phyloP scores from a whole-genome alignment of 139 green algal genomes.

The Monoraphidium neglectum region DNA sequence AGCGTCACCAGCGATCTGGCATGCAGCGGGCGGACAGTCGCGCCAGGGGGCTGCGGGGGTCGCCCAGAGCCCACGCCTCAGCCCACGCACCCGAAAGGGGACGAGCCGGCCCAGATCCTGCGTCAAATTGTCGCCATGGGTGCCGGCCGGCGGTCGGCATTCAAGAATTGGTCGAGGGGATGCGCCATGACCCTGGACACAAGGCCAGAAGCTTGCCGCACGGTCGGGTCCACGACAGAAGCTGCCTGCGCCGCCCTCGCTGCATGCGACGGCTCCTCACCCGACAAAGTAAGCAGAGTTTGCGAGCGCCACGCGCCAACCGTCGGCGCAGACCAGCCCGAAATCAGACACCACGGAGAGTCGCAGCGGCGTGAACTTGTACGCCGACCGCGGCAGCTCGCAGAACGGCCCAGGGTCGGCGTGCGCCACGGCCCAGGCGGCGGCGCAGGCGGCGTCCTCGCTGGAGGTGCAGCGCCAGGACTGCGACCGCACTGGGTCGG shows the following conservation, averaged over 20 bases:
- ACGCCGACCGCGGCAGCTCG: not conserved
- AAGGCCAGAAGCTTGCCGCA: not conserved
- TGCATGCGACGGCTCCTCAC: conserved; percentile 2
- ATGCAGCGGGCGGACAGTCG: not conserved
- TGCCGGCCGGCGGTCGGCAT: too few relatives aligned
- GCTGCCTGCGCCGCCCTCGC: too few relatives aligned
- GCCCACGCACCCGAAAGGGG: conserved; percentile 16
- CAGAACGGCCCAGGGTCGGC: conserved; percentile 2
- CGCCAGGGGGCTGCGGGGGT: not conserved
- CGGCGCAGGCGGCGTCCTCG: not conserved
- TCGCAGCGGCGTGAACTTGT: not conserved
- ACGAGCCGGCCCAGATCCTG: conserved; percentile 8
- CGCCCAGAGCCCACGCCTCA: not conserved
- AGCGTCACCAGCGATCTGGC: too few relatives aligned
- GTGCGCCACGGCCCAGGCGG: not conserved
- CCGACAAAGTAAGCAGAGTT: conserved; percentile 23
- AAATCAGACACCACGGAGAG: not conserved
- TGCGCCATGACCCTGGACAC: not conserved
- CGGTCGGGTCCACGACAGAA: too few relatives aligned
- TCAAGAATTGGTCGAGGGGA: too few relatives aligned
- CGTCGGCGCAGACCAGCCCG: conserved; percentile 9
- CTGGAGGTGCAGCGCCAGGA: not conserved
- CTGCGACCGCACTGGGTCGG: conserved; percentile 4
- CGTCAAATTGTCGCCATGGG: too few relatives aligned
- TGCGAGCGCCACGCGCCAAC: conserved; percentile 1